Evolutionary conservation across 306 rosid genomes (phyloP).

Genomic region (Begonia loranthoides): DNA sequence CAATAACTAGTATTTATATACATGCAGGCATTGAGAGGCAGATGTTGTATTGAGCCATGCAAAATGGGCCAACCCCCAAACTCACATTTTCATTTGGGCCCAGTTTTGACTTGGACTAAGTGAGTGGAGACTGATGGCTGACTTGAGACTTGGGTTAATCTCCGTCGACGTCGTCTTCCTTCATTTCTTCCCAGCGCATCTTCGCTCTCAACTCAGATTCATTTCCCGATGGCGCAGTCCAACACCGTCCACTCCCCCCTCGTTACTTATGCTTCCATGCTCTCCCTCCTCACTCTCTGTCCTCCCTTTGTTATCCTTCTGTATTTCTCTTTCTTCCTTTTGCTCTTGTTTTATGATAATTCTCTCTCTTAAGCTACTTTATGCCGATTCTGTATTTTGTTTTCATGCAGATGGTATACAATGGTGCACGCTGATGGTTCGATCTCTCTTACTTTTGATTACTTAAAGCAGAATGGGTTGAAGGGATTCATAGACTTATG

Average conservation of each 20-base stretch:
- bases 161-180: no score
- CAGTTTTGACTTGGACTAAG: slow-evolving; percentile 8
- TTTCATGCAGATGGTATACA: slow-evolving; percentile 74
- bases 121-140: background rate
- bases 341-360: background rate
- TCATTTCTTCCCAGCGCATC: no score
- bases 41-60: slow-evolving; percentile 1
- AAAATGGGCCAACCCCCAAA: no score
- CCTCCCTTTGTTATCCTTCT: slow-evolving; percentile 86
- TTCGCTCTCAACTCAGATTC: no score
- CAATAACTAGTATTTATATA: no score
- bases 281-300: slow-evolving; percentile 63
- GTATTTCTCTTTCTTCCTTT: slow-evolving; percentile 11
- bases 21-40: no score
- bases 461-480: slow-evolving; percentile 32
- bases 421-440: slow-evolving; percentile 88
- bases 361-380: background rate
- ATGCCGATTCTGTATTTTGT: background rate
- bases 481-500: slow-evolving; percentile 37
- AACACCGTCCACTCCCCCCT: slow-evolving; percentile 74
- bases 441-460: slow-evolving; percentile 26
- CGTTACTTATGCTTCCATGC: slow-evolving; percentile 62
- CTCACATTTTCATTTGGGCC: no score
- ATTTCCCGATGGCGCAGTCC: slow-evolving; percentile 26
- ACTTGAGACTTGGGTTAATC: no score